These are phyloP conservation scores for Sporothrix humicola DNA, from an alignment of 2,329 filamentous ascomycete genomes.

Conservation along the genomic window DNA sequence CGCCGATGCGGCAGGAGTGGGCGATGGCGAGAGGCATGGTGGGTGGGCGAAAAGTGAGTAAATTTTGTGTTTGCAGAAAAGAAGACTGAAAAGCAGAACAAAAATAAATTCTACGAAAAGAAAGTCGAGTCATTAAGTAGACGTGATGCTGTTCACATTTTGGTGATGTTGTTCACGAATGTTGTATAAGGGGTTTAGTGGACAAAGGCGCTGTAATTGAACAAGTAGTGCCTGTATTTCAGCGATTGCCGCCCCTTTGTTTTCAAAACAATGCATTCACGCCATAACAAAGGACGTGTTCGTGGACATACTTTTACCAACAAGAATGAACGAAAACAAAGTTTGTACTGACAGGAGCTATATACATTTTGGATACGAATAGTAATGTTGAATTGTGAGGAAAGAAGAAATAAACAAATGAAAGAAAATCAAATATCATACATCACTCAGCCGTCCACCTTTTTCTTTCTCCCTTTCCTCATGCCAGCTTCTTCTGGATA, in stretches of 20 bases:
- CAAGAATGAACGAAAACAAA: too few relatives aligned
- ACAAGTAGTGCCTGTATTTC: neutral
- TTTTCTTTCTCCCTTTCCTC: too few relatives aligned
- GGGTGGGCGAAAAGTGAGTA: neutral
- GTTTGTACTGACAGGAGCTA: neutral
- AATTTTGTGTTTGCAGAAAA: neutral
- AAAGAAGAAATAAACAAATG: too few relatives aligned
- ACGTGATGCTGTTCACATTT: neutral
- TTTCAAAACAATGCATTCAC: conserved; percentile 3
- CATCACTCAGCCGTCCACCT: too few relatives aligned
- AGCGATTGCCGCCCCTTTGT: neutral
- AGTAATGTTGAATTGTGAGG: neutral
- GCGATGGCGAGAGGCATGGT: neutral
- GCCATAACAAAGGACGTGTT: neutral
- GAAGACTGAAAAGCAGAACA: neutral
- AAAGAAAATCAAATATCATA: neutral
- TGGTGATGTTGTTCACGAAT: neutral
- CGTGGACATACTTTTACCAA: too few relatives aligned
- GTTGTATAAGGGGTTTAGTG: neutral
- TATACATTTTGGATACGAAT: neutral
- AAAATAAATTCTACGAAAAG: neutral
- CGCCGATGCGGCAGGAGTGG: neutral
- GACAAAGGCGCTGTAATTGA: neutral
- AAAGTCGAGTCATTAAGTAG: neutral
- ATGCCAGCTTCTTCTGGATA: conserved; percentile 56